Conservation (phyloP, 805 yeast species). For the Wickerhamia fluorescens region DNA sequence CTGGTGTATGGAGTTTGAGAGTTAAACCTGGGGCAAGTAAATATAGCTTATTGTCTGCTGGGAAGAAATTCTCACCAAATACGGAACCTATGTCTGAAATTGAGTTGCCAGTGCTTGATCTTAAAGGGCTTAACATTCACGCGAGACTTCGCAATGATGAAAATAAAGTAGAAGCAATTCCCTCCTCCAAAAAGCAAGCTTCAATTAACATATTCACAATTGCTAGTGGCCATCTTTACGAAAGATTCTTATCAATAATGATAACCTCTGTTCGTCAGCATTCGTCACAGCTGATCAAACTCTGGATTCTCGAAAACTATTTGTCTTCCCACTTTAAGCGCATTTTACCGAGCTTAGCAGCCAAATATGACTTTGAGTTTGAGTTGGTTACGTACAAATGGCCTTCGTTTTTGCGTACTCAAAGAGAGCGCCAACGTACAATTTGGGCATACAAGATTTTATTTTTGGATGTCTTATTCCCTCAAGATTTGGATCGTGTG, state of each 20-base stretch:
- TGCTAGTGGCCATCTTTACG: conserved; percentile 78
- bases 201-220: conserved; percentile 75
- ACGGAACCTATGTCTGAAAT: conserved; percentile 10
- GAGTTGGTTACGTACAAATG: conserved; percentile 82
- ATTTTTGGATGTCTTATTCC: conserved; percentile 82
- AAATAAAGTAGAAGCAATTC: conserved; percentile 1
- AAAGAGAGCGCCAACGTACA: conserved; percentile 68
- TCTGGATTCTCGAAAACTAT: conserved; percentile 83
- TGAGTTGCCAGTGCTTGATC: conserved; percentile 2
- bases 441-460: conserved; percentile 87
- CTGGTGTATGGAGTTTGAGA: conserved; percentile 60
- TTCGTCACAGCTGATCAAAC: conserved; percentile 53
- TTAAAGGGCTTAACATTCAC: conserved; percentile 20
- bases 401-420: conserved; percentile 86
- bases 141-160: conserved; percentile 32
- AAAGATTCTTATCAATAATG: conserved; percentile 71
- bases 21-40: conserved; percentile 24
- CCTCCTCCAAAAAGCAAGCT: conserved; percentile 30
- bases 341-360: conserved; percentile 54
- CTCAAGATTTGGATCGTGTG: conserved; percentile 64
- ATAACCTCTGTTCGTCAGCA: conserved; percentile 65
- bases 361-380: conserved; percentile 55
- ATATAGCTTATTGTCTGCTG: conserved; percentile 30
- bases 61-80: conserved; percentile 33
- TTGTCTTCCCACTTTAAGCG: conserved; percentile 63